Evolutionary conservation across 2,329 filamentous ascomycete genomes (phyloP).

Genomic region (Torrubiella hemipterigena): DNA sequence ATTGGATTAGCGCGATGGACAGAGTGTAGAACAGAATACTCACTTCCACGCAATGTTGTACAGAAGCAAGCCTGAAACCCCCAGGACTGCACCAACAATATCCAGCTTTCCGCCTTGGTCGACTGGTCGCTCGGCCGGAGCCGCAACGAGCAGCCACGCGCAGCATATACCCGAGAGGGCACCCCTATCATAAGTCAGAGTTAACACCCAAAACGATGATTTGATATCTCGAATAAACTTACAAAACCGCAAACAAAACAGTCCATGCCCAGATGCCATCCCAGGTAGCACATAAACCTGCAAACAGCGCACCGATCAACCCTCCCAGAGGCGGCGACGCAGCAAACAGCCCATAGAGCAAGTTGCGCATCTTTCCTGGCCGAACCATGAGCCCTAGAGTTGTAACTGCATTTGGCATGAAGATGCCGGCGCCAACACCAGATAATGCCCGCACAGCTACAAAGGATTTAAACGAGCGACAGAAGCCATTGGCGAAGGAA

Average conservation of each 20-base stretch:
- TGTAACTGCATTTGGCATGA: slow-evolving; percentile 41
- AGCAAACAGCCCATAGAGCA: slow-evolving; percentile 32
- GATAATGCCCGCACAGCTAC: slow-evolving; percentile 30
- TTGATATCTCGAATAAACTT: slow-evolving; percentile 15
- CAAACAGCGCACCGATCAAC: slow-evolving; percentile 26
- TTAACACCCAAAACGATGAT: slow-evolving; percentile 28
- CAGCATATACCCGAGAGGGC: slow-evolving; percentile 5
- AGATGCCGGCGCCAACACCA: slow-evolving; percentile 33
- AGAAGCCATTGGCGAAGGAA: slow-evolving; percentile 31
- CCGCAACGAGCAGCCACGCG: slow-evolving; percentile 5
- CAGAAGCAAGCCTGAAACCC: slow-evolving; percentile 25
- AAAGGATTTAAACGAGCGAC: slow-evolving; percentile 26
- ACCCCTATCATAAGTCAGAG: slow-evolving; percentile 5
- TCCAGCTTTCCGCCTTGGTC: slow-evolving; percentile 15
- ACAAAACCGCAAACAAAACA: slow-evolving; percentile 5
- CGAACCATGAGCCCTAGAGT: slow-evolving; percentile 34
- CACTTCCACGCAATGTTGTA: slow-evolving; percentile 42
- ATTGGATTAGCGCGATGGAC: slow-evolving; percentile 10
- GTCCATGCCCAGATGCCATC: slow-evolving; percentile 4
- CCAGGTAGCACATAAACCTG: slow-evolving; percentile 19
- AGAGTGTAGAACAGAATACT: slow-evolving; percentile 7
- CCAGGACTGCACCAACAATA: slow-evolving; percentile 25
- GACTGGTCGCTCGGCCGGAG: slow-evolving; percentile 10
- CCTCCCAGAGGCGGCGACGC: slow-evolving; percentile 33
- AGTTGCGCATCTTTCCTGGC: slow-evolving; percentile 30